A percentile compares a stretch with the other conserved stretches of the same genome.
phyloP scores from a whole-genome alignment of 2,329 filamentous ascomycete species.

The Xylaria sp. region DNA sequence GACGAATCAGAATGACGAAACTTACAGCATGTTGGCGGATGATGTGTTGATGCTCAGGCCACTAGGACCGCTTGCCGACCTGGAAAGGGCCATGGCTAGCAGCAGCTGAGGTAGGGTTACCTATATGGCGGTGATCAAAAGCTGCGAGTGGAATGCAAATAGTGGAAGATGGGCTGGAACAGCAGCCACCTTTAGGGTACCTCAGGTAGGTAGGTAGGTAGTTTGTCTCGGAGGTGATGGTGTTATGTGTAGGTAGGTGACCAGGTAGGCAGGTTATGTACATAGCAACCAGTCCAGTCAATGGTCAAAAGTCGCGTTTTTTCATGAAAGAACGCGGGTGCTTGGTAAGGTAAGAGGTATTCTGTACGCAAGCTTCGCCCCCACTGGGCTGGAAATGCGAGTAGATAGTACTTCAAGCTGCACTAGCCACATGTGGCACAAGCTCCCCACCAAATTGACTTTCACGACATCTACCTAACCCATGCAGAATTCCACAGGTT shows the following conservation, averaged over 20 bases:
- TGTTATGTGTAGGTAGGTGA: too few relatives aligned
- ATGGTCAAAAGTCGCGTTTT: background rate
- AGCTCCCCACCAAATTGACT: background rate
- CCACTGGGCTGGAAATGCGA: too few relatives aligned
- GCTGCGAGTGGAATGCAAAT: background rate
- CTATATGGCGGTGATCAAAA: background rate
- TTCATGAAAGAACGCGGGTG: background rate
- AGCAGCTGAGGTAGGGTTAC: background rate
- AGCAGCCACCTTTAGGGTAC: background rate
- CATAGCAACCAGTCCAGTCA: background rate
- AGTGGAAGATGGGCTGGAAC: background rate
- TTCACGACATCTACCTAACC: background rate
- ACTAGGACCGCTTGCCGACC: constrained; percentile 62
- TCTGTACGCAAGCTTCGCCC: too few relatives aligned
- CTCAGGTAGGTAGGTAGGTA: background rate
- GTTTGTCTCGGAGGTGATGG: background rate
- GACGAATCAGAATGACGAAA: constrained; percentile 16
- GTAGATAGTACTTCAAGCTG: background rate
- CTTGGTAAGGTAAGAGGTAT: too few relatives aligned
- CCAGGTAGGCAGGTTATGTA: background rate
- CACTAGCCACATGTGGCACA: background rate
- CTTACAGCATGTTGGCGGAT: constrained; percentile 60
- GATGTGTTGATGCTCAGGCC: constrained; percentile 67
- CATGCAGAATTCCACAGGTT: background rate
- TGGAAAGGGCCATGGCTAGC: constrained; percentile 51